Base-by-base conservation (phyloP, 768 basidiomycete genomes). In the Coprinellus micaceus region DNA sequence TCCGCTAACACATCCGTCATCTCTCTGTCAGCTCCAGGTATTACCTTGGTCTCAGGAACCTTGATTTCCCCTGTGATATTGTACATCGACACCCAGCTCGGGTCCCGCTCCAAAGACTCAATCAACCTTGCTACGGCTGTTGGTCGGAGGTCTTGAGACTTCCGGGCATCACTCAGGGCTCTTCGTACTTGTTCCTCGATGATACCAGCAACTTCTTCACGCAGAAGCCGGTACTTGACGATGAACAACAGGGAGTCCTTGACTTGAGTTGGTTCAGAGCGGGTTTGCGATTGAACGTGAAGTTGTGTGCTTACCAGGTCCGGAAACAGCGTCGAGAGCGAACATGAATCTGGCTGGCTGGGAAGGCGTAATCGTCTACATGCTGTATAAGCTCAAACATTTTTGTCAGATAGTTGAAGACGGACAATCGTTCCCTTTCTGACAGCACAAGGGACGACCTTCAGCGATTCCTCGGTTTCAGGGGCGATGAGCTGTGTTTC, bases 291-390 rank as follows among this genome's bases (percentile, higher is more conserved):
- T n/a, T n/a, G n/a, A n/a, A n/a, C n/a, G n/a, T n/a, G n/a, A n/a
- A n/a, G n/a, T n/a, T n/a, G n/a, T n/a, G n/a, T n/a, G n/a, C 74
- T 46, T 52, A 90, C 88, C 82, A 74, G 82, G 80, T 2, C 86
- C 86, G 55, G 77, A 66, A 17, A 65, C 69, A 11, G 86, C 87
- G 52, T 86, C 81, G n/a, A 94, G 75, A 46, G 83, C 83, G 70
- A 95, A 97, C 41, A 97, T 63, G 66, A 89, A 93, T 60, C 86
- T 84, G 2, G 85, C 85, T 0, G 92, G 82, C 66, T 86, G 88
- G 1, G 74, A 71, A 1, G 91, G 90, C 2, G 89, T 86, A 19
- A 94, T 78, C 3, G 84, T 87, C 94, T 96, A 52, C 19, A 55
- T 6, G 40, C 46, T 1, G 24, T 25, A 47, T 44, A 22, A 44